Evolutionary conservation across 2,329 filamentous ascomycete genomes (phyloP).

Genomic region (Coniochaeta sp.): DNA sequence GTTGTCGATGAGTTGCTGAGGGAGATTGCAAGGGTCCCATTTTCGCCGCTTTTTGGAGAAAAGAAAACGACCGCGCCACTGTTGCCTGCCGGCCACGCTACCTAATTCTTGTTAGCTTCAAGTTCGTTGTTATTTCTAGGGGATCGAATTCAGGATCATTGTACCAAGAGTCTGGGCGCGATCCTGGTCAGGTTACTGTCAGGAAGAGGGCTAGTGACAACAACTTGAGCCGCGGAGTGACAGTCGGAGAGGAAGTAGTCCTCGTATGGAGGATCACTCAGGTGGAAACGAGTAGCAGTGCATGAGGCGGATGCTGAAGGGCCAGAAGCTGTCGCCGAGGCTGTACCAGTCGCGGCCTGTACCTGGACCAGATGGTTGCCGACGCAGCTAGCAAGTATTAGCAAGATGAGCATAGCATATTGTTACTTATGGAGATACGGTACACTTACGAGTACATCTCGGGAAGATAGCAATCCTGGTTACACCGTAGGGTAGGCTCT

Average conservation of each 20-base stretch:
- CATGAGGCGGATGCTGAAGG: background rate
- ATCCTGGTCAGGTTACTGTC: conserved; percentile 48
- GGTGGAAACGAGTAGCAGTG: conserved; percentile 15
- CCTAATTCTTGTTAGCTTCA: conserved; percentile 4
- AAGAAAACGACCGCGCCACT: conserved; percentile 54
- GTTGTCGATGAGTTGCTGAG: conserved; percentile 39
- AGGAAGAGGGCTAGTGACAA: conserved; percentile 49
- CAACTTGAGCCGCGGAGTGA: conserved; percentile 49
- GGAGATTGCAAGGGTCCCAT: conserved; percentile 44
- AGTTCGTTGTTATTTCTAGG: background rate
- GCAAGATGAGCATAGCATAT: background rate
- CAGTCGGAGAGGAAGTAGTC: conserved; percentile 63
- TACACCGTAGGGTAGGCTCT: conserved; percentile 18
- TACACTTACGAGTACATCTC: conserved; percentile 13
- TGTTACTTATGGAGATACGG: background rate
- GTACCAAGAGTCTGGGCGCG: conserved; percentile 43
- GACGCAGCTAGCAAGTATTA: background rate
- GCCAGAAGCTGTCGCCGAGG: background rate
- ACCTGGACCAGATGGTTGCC: background rate
- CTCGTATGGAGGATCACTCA: conserved; percentile 51
- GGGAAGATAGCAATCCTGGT: conserved; percentile 18
- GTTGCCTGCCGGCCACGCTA: conserved; percentile 60
- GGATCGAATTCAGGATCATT: background rate
- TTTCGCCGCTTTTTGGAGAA: conserved; percentile 38
- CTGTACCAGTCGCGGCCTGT: background rate